A percentile compares a stretch with the other conserved stretches of the same genome.
phyloP scores from a whole-genome alignment of 2,329 filamentous ascomycete genomes.

The Verruconis gallopava region DNA sequence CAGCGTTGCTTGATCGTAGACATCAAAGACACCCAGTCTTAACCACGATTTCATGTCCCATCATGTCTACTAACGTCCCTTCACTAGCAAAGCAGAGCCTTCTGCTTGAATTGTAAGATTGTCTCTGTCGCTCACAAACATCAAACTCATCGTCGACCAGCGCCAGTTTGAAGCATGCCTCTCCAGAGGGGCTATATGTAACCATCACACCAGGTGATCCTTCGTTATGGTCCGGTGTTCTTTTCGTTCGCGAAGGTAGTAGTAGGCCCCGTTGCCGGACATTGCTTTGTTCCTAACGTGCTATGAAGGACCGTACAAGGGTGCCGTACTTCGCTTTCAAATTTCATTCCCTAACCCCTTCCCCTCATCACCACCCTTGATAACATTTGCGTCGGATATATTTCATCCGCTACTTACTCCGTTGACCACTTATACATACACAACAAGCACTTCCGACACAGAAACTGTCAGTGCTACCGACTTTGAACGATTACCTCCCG shows the following conservation, averaged over 20 bases:
- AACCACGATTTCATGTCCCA: neutral
- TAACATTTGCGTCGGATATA: conserved; percentile 84
- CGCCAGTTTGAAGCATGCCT: conserved; percentile 66
- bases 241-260: conserved; percentile 79
- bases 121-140: neutral
- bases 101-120: conserved; percentile 64
- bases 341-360: conserved; percentile 76
- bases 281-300: neutral
- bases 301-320: conserved; percentile 66
- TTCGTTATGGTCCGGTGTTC: conserved; percentile 74
- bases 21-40: no score
- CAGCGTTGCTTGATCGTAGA: no score
- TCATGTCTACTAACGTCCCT: conserved; percentile 13
- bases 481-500: conserved; percentile 70
- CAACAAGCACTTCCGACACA: conserved; percentile 50
- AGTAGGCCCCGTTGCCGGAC: neutral
- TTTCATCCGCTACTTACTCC: conserved; percentile 92
- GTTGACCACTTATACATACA: conserved; percentile 88
- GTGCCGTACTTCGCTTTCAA: conserved; percentile 78
- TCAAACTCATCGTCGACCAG: conserved; percentile 33
- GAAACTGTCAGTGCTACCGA: conserved; percentile 75
- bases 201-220: conserved; percentile 71
- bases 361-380: conserved; percentile 63
- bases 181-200: conserved; percentile 78
- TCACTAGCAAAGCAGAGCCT: conserved; percentile 62